Percentiles rank a stretch among this genome's conserved stretches.
Conservation (phyloP, 306 rosid species). For the Castanospermum australe region DNA sequence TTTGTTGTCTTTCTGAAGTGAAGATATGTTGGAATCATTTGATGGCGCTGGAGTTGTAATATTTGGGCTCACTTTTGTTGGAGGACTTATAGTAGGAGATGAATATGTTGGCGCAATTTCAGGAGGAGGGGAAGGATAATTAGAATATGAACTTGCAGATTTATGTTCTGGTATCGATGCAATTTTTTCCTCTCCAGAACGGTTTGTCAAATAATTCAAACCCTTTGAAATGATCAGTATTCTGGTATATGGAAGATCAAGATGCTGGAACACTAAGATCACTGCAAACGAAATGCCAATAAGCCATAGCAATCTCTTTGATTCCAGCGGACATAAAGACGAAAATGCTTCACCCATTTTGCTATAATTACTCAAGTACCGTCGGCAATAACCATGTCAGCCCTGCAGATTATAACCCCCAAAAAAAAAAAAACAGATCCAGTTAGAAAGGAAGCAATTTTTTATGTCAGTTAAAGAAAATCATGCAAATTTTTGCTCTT, state of each 20-base stretch:
- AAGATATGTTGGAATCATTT: slow-evolving; percentile 26
- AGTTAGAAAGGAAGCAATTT: not conserved
- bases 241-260: slow-evolving; percentile 55
- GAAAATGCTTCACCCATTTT: slow-evolving; percentile 57
- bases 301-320: slow-evolving; percentile 62
- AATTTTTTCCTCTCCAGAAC: slow-evolving; percentile 26
- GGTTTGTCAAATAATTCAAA: slow-evolving; percentile 26
- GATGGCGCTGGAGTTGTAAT: slow-evolving; percentile 19
- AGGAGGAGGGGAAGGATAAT: slow-evolving; percentile 30
- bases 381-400: slow-evolving; percentile 29
- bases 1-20: slow-evolving; percentile 23
- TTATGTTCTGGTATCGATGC: slow-evolving; percentile 15
- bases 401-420: slow-evolving; percentile 48
- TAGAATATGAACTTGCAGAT: slow-evolving; percentile 8
- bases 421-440: slow-evolving; percentile 4
- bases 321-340: slow-evolving; percentile 46
- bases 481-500: not conserved
- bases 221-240: not conserved
- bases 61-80: slow-evolving; percentile 22
- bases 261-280: slow-evolving; percentile 51
- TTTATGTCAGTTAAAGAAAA: not conserved
- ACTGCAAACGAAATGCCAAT: slow-evolving; percentile 50
- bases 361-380: not conserved
- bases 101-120: slow-evolving; percentile 28
- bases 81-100: slow-evolving; percentile 1